These are phyloP conservation scores for Tuber umbilicatum DNA, from an alignment of 495 filamentous ascomycete genomes.

Conservation along the genomic window DNA sequence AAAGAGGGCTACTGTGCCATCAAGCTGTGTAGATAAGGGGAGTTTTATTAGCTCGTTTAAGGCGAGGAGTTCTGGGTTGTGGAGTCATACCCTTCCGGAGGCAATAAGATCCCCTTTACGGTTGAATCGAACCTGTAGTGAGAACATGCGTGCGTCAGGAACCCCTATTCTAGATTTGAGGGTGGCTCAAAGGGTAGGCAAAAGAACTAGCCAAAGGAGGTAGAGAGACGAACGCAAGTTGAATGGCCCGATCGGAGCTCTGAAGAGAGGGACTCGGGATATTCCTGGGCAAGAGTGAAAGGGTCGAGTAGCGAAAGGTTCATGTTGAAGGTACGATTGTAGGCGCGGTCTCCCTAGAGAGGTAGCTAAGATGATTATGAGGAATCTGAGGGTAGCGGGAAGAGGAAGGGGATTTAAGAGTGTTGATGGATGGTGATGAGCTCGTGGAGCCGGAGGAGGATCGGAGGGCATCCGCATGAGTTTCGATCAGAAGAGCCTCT, in stretches of 20 bases:
- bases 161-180: conserved; percentile 51
- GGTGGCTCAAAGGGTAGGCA: not conserved
- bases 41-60: conserved; percentile 20
- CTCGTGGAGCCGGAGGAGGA: not conserved
- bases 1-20: conserved; percentile 91
- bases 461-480: not conserved
- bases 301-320: conserved; percentile 75
- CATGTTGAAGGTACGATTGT: conserved; percentile 47
- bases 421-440: not conserved
- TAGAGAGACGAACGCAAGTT: conserved; percentile 44
- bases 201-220: conserved; percentile 23
- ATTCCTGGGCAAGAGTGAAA: conserved; percentile 84
- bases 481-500: not conserved
- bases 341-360: not conserved
- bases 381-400: not conserved
- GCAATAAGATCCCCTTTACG: conserved; percentile 89
- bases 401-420: not conserved
- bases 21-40: conserved; percentile 49
- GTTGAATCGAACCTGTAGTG: conserved; percentile 67
- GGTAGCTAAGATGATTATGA: not conserved
- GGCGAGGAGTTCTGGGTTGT: conserved; percentile 4
- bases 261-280: conserved; percentile 80
- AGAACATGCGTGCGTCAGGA: conserved; percentile 49
- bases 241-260: conserved; percentile 67
- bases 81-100: conserved; percentile 64